A percentile compares a stretch with the other conserved stretches of the same genome.
Evolutionary conservation across 1,284 basidiomycete species (phyloP).

Genomic region (Pseudomicrostroma phylloplanum): DNA sequence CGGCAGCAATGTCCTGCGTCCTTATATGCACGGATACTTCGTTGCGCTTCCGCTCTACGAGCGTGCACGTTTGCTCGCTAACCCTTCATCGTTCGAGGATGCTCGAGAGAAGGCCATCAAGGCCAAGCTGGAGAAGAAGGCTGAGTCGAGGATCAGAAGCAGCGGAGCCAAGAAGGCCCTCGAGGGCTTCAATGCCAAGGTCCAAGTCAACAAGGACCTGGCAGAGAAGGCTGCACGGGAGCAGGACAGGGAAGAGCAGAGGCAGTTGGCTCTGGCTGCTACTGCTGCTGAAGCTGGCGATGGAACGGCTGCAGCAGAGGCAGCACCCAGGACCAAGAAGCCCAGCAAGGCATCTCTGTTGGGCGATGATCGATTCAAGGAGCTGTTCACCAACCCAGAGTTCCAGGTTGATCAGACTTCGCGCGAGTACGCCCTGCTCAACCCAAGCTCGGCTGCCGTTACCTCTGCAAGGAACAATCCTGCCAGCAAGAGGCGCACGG

Average conservation of each 20-base stretch:
- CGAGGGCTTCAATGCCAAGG: slow-evolving; percentile 32
- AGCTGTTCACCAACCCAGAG: slow-evolving; percentile 86
- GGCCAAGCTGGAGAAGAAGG: slow-evolving; percentile 85
- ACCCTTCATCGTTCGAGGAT: slow-evolving; percentile 91
- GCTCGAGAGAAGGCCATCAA: slow-evolving; percentile 80
- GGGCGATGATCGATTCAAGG: slow-evolving; percentile 80
- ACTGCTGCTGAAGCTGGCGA: slow-evolving; percentile 53
- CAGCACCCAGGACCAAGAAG: slow-evolving; percentile 21
- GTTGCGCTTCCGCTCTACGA: slow-evolving; percentile 90
- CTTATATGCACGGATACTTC: slow-evolving; percentile 99
- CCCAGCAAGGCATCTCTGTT: slow-evolving; percentile 56
- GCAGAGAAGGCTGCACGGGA: slow-evolving; percentile 77
- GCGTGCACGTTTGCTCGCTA: slow-evolving; percentile 86
- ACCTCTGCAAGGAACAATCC: slow-evolving; percentile 16
- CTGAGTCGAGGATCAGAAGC: slow-evolving; percentile 71
- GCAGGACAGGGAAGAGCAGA: slow-evolving; percentile 61
- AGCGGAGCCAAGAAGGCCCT: slow-evolving; percentile 26
- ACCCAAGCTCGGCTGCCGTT: slow-evolving; percentile 66
- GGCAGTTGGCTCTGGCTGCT: slow-evolving; percentile 39
- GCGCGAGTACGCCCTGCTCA: slow-evolving; percentile 81
- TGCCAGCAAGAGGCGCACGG: slow-evolving; percentile 57
- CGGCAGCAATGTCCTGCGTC: slow-evolving; percentile 88
- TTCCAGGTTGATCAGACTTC: slow-evolving; percentile 84
- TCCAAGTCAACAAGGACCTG: slow-evolving; percentile 83
- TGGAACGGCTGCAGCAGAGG: slow-evolving; percentile 54